Evolutionary conservation across 108 stramenopile species (phyloP).

Genomic region (Fragilariopsis cylindrus): DNA sequence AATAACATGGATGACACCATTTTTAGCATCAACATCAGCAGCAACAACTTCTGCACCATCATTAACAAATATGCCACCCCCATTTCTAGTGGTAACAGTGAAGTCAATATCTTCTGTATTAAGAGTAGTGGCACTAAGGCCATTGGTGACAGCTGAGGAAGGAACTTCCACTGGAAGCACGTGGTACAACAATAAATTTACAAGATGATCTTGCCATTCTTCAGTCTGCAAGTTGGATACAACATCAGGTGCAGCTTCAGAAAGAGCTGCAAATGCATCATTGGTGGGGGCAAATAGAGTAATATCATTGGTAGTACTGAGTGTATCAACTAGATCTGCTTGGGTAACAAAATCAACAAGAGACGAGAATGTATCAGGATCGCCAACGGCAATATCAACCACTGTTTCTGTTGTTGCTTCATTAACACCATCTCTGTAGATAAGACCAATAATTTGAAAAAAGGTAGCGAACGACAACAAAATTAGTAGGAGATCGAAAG

Average conservation of each 20-base stretch:
- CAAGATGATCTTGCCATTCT: background rate
- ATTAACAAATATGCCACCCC: too few species aligned
- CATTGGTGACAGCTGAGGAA: background rate
- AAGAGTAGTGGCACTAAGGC: background rate
- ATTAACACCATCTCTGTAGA: too few species aligned
- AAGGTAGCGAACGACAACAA: too few species aligned
- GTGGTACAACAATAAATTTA: conserved; percentile 8
- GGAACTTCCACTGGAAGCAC: background rate
- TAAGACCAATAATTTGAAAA: too few species aligned
- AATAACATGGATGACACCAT: conserved; percentile 9
- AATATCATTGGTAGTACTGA: background rate
- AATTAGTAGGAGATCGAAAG: too few species aligned
- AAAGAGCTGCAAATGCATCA: background rate
- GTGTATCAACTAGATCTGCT: background rate
- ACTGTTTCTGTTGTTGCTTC: background rate
- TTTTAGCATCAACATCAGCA: background rate
- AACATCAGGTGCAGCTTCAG: background rate
- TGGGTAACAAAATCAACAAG: background rate
- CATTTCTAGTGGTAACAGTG: too few species aligned
- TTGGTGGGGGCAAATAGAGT: conserved; percentile 19
- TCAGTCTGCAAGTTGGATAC: background rate
- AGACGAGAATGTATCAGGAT: background rate
- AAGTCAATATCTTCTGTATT: background rate
- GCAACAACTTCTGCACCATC: background rate
- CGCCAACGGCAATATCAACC: background rate